Evolutionary conservation across 2,329 filamentous ascomycete species (phyloP).

Genomic region (Colletotrichum godetiae): DNA sequence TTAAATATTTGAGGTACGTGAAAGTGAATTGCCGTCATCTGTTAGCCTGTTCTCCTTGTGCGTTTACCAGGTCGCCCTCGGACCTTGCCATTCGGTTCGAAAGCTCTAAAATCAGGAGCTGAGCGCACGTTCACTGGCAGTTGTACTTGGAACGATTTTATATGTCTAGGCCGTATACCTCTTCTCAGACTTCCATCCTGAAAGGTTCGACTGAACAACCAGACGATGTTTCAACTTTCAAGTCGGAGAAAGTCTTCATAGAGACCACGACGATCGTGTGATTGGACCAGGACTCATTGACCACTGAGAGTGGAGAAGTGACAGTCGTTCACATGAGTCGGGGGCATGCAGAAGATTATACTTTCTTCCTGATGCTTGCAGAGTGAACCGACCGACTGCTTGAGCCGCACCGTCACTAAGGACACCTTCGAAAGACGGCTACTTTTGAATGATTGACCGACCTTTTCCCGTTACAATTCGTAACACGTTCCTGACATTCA

Average conservation of each 20-base stretch:
- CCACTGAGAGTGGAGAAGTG: conserved; percentile 30
- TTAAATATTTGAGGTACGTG: neutral
- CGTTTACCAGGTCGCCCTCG: neutral
- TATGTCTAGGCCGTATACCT: neutral
- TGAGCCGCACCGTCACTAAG: neutral
- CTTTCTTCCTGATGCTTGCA: neutral
- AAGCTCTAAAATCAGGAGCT: neutral
- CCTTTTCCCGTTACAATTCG: neutral
- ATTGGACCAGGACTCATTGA: conserved; percentile 12
- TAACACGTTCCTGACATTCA: neutral
- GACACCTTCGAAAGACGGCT: neutral
- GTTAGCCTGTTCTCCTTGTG: neutral
- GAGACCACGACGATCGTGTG: neutral
- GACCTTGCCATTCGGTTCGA: neutral
- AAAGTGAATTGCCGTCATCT: neutral
- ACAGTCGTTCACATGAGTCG: conserved; percentile 12
- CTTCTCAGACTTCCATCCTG: neutral
- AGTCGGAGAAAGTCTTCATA: neutral
- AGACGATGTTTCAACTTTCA: neutral
- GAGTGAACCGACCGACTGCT: neutral
- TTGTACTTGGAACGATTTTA: too few relatives aligned
- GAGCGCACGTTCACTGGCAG: neutral
- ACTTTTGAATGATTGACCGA: neutral
- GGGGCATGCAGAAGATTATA: neutral
- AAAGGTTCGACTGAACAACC: neutral